phyloP scores from a whole-genome alignment of 148 eudicot genomes.

The Persicaria tinctoria region DNA sequence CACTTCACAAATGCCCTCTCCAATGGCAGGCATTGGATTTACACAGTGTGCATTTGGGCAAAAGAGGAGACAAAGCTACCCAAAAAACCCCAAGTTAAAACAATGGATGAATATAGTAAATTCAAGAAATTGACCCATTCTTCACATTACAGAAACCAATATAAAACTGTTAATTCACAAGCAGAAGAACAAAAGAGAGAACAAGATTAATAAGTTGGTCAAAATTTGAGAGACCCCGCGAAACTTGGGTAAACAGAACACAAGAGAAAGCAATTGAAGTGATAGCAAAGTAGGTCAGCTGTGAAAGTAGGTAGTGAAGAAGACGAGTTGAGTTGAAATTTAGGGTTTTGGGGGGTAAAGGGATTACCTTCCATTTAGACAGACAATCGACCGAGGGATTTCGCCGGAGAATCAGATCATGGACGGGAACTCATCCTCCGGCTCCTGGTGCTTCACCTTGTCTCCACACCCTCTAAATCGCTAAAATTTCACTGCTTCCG shows the following conservation, averaged over 20 bases:
- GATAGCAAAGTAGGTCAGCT: constrained; percentile 4
- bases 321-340: background rate
- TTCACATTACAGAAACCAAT: background rate
- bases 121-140: constrained; percentile 6
- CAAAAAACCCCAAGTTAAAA: background rate
- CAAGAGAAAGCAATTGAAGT: background rate
- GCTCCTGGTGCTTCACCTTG: background rate
- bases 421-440: constrained; percentile 9
- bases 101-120: background rate
- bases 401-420: constrained; percentile 8
- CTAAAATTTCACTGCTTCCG: background rate
- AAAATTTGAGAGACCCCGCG: background rate
- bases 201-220: background rate
- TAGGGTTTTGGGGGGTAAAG: constrained; percentile 6
- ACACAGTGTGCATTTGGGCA: background rate
- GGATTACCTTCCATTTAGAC: constrained; percentile 15
- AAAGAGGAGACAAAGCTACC: background rate
- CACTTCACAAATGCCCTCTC: constrained; percentile 1
- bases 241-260: background rate
- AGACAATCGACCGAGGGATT: background rate
- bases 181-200: too few relatives aligned
- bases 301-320: background rate
- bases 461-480: background rate
- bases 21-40: constrained; percentile 8
- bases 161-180: background rate